These are phyloP conservation scores for Aspergillus quadrilineatus DNA, from an alignment of 2,329 filamentous ascomycete genomes.

Conservation along the genomic window DNA sequence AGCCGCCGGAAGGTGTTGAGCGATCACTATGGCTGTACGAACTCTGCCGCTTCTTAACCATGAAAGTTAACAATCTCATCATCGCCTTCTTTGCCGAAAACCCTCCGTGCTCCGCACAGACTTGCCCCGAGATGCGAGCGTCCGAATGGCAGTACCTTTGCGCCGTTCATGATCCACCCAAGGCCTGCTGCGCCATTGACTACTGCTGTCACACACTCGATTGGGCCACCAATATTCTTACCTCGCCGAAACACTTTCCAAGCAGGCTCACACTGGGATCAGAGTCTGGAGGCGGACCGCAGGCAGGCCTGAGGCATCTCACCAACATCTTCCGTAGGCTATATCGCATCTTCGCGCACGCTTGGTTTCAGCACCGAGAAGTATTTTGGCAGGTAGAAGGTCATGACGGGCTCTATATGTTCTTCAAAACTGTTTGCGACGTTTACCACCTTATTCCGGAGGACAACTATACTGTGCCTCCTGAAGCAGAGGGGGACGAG, in stretches of 20 bases:
- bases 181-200: conserved; percentile 96
- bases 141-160: conserved; percentile 99
- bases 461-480: conserved; percentile 93
- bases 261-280: conserved; percentile 68
- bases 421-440: conserved; percentile 97
- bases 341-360: conserved; percentile 96
- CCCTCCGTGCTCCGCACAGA: conserved; percentile 82
- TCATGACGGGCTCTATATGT: conserved; percentile 86
- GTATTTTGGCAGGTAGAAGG: conserved; percentile 94
- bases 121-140: conserved; percentile 97
- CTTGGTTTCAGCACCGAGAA: conserved; percentile 95
- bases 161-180: conserved; percentile 93
- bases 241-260: conserved; percentile 92
- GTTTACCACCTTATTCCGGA: conserved; percentile 83
- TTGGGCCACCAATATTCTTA: conserved; percentile 93
- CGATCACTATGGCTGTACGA: conserved; percentile 95
- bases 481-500: conserved; percentile 85
- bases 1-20: conserved; percentile 78
- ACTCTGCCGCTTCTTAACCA: conserved; percentile 90
- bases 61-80: conserved; percentile 89
- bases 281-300: conserved; percentile 42
- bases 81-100: conserved; percentile 89
- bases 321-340: conserved; percentile 93
- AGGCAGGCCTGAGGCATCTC: conserved; percentile 62
- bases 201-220: conserved; percentile 99